Percentiles rank a stretch among this genome's conserved stretches.
phyloP scores from a whole-genome alignment of 169 alveolate genomes.

The Plasmodium billcollinsi region DNA sequence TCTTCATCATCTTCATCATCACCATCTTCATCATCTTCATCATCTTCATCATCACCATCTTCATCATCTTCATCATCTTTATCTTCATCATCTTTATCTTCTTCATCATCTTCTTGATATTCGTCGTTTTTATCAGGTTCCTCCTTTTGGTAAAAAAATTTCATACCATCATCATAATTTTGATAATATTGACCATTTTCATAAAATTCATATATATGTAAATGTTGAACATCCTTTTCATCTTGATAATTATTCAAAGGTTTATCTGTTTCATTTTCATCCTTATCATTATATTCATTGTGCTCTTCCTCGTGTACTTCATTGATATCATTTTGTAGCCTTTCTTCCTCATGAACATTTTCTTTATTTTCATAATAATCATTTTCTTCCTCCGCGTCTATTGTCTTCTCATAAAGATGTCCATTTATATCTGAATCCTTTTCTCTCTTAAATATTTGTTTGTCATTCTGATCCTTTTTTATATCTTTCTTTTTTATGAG shows the following conservation, averaged over 20 bases:
- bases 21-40: not conserved
- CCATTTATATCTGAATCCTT: not conserved
- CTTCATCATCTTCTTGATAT: not conserved
- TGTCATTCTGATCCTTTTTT: not conserved
- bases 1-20: not conserved
- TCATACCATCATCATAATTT: too few relatives aligned
- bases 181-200: too few relatives aligned
- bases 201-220: too few relatives aligned
- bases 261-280: too few relatives aligned
- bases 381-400: not conserved
- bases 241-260: too few relatives aligned
- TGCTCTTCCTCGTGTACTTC: not conserved
- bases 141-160: too few relatives aligned
- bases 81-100: not conserved
- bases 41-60: not conserved
- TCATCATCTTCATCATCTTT: not conserved
- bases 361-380: not conserved
- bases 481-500: constrained; percentile 11
- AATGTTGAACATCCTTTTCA: too few relatives aligned
- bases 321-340: not conserved
- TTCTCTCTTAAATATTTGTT: not conserved
- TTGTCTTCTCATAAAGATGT: not conserved
- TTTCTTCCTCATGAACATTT: not conserved
- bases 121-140: not conserved
- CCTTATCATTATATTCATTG: too few relatives aligned